Percentiles rank a stretch among this genome's conserved stretches.
phyloP scores from a whole-genome alignment of 192 early-diverging fungal genomes.

The Rhizoclosmatium sp. region DNA sequence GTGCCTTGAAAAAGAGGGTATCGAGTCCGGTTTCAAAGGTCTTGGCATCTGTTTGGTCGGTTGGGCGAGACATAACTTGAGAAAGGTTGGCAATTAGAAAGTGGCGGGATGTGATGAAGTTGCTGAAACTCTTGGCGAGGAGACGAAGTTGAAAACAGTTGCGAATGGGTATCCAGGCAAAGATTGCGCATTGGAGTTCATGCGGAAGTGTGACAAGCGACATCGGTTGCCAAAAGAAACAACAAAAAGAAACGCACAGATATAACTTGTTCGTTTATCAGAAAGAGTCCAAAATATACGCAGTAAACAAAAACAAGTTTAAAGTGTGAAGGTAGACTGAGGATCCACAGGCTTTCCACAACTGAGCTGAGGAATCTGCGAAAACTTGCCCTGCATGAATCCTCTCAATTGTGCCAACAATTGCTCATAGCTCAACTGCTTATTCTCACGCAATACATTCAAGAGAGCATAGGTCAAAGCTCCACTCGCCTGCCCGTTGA shows the following conservation, averaged over 20 bases:
- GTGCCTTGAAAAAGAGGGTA: not conserved
- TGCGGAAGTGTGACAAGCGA: not conserved
- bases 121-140: not conserved
- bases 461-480: constrained; percentile 69
- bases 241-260: not conserved
- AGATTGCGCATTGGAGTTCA: not conserved
- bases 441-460: constrained; percentile 43
- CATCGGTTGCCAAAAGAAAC: not conserved
- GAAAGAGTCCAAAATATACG: too few species aligned
- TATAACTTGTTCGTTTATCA: too few species aligned
- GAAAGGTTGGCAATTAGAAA: not conserved
- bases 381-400: constrained; percentile 71
- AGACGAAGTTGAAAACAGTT: not conserved
- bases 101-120: not conserved
- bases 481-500: constrained; percentile 63
- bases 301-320: not conserved
- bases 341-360: constrained; percentile 72
- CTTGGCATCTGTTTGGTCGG: not conserved
- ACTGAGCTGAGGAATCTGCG: constrained; percentile 84
- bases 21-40: not conserved
- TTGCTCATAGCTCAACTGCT: constrained; percentile 71
- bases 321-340: constrained; percentile 43
- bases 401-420: constrained; percentile 73
- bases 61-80: not conserved
- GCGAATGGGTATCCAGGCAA: not conserved